These are phyloP conservation scores for Fistulinella staudtii DNA, from an alignment of 1,284 basidiomycete species.

Conservation along the genomic window DNA sequence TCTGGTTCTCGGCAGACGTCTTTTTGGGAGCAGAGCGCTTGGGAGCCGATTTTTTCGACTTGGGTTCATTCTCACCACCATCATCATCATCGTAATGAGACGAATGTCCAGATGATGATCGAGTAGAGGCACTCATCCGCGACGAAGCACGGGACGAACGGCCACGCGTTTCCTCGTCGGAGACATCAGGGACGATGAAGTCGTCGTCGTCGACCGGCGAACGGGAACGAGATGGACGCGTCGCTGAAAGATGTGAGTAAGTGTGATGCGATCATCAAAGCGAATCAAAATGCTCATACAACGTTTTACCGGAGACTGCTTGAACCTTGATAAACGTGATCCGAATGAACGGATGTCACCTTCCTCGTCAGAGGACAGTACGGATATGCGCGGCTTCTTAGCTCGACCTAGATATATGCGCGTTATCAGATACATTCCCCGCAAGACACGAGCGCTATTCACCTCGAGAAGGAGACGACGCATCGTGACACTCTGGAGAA, in stretches of 20 bases:
- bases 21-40: slow-evolving; percentile 31
- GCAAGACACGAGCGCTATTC: slow-evolving; percentile 17
- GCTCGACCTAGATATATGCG: slow-evolving; percentile 28
- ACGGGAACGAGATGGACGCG: slow-evolving; percentile 30
- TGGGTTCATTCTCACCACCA: slow-evolving; percentile 35
- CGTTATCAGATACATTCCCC: slow-evolving; percentile 7
- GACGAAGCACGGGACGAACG: slow-evolving; percentile 41
- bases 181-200: slow-evolving; percentile 60
- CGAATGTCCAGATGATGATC: slow-evolving; percentile 35
- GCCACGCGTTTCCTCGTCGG: slow-evolving; percentile 47
- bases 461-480: slow-evolving; percentile 27
- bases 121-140: slow-evolving; percentile 38
- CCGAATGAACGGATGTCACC: slow-evolving; percentile 47
- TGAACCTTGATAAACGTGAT: slow-evolving; percentile 58
- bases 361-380: slow-evolving; percentile 40
- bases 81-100: slow-evolving; percentile 28
- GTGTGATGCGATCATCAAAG: neutral
- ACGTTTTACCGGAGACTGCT: slow-evolving; percentile 54
- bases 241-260: slow-evolving; percentile 24
- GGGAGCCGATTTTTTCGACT: slow-evolving; percentile 33
- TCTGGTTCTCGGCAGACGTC: slow-evolving; percentile 17
- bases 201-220: slow-evolving; percentile 56
- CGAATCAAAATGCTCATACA: slow-evolving; percentile 32
- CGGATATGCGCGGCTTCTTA: slow-evolving; percentile 54
- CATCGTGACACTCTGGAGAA: slow-evolving; percentile 23